phyloP scores from a whole-genome alignment of 208 protist genomes.

The Trypanosoma lewisi region DNA sequence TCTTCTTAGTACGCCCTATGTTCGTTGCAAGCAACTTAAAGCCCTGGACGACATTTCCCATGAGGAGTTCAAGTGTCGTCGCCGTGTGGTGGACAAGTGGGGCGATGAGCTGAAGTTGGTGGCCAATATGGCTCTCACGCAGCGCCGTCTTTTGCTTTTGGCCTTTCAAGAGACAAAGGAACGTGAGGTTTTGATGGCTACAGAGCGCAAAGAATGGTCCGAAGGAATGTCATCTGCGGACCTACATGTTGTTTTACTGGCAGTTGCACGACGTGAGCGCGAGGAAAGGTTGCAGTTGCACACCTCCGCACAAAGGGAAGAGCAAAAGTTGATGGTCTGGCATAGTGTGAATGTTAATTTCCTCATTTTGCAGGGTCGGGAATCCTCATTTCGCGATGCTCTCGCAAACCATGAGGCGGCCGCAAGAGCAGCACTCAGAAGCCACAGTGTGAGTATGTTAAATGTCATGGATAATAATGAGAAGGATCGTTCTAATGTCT shows the following conservation, averaged over 20 bases:
- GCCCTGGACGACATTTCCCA: slow-evolving; percentile 39
- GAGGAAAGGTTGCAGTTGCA: slow-evolving; percentile 30
- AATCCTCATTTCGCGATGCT: slow-evolving; percentile 12
- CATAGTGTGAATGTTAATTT: slow-evolving; percentile 2
- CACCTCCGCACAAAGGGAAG: slow-evolving; percentile 22
- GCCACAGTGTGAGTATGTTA: slow-evolving; percentile 7
- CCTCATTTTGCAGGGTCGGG: slow-evolving; percentile 15
- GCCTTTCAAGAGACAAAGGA: slow-evolving; percentile 9
- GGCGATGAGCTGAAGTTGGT: slow-evolving; percentile 25
- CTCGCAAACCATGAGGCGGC: slow-evolving; percentile 30
- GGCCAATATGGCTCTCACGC: slow-evolving; percentile 21
- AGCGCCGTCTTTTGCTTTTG: slow-evolving; percentile 30
- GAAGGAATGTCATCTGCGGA: slow-evolving; percentile 20
- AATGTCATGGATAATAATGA: slow-evolving; percentile 20
- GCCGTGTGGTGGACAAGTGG: slow-evolving; percentile 33
- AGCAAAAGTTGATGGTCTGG: slow-evolving; percentile 18
- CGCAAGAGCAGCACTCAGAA: slow-evolving; percentile 22
- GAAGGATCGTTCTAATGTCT: slow-evolving; percentile 12
- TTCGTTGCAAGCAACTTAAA: slow-evolving; percentile 60
- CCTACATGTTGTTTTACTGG: slow-evolving; percentile 28
- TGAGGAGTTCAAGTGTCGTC: slow-evolving; percentile 56
- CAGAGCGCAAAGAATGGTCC: slow-evolving; percentile 29
- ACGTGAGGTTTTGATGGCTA: slow-evolving; percentile 26
- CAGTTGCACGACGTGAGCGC: slow-evolving; percentile 40
- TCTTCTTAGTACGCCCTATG: slow-evolving; percentile 73